These are phyloP conservation scores for Coemansia sp. DNA, from an alignment of 192 early-diverging fungal genomes.

Conservation along the genomic window DNA sequence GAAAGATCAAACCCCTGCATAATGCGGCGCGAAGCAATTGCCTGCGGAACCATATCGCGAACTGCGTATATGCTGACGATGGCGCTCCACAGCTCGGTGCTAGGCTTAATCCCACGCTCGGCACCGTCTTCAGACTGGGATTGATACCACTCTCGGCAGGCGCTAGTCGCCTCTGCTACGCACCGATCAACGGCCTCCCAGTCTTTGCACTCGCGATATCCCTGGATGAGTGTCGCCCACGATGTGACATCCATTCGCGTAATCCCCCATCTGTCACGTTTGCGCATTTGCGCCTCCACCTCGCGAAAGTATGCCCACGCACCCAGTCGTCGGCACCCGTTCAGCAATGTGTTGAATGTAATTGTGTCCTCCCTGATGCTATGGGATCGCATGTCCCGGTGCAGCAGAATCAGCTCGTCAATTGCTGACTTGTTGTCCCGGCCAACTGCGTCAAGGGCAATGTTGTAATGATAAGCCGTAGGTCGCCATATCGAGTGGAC, in stretches of 20 bases:
- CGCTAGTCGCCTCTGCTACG: conserved; percentile 14
- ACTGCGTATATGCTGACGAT: conserved; percentile 33
- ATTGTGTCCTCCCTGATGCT: conserved; percentile 35
- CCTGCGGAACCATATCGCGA: conserved; percentile 43
- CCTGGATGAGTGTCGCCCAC: conserved; percentile 44
- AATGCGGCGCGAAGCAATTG: conserved; percentile 23
- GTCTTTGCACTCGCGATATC: conserved; percentile 32
- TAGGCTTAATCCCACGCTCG: conserved; percentile 17
- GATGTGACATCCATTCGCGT: conserved; percentile 44
- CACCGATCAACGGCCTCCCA: conserved; percentile 39
- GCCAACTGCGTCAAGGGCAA: conserved; percentile 38
- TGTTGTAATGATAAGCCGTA: conserved; percentile 32
- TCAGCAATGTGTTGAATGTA: conserved; percentile 50
- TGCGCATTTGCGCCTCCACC: conserved; percentile 29
- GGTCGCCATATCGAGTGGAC: conserved; percentile 26
- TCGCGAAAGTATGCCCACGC: conserved; percentile 33
- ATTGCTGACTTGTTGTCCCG: conserved; percentile 21
- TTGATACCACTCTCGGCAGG: conserved; percentile 22
- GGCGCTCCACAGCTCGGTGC: conserved; percentile 33
- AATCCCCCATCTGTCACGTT: conserved; percentile 35
- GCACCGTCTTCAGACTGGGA: not conserved
- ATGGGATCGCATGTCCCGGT: conserved; percentile 30
- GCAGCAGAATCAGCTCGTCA: conserved; percentile 25
- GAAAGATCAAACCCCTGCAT: conserved; percentile 28
- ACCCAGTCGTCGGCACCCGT: conserved; percentile 33